Evolutionary conservation across 2,329 filamentous ascomycete genomes (phyloP).

Genomic region (Fusarium proliferatum): DNA sequence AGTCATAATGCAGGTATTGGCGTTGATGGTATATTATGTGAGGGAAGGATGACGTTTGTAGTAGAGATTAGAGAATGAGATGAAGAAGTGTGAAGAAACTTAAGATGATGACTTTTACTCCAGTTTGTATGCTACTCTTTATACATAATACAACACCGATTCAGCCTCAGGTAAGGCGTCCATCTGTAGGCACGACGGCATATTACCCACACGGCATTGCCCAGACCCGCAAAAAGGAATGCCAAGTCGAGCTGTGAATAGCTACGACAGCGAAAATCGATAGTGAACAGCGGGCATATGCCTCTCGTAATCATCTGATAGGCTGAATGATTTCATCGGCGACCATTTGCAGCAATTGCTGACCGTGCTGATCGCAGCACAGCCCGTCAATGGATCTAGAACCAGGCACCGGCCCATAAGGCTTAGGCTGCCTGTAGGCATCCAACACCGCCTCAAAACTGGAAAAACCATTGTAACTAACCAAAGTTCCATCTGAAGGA

Average conservation of each 20-base stretch:
- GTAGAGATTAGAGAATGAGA: not conserved
- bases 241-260: not conserved
- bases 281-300: no score
- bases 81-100: not conserved
- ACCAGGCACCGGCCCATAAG: slow-evolving; percentile 17
- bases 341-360: not conserved
- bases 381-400: slow-evolving; percentile 15
- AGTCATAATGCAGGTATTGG: slow-evolving; percentile 8
- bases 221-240: not conserved
- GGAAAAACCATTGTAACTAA: not conserved
- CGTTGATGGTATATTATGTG: not conserved
- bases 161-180: not conserved
- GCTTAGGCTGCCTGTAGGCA: slow-evolving; percentile 11
- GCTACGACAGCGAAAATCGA: not conserved
- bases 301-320: not conserved
- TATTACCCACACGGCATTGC: slow-evolving; percentile 33
- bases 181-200: slow-evolving; percentile 4
- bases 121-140: not conserved
- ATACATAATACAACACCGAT: slow-evolving; percentile 27
- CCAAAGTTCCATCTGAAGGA: not conserved
- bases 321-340: not conserved
- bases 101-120: not conserved
- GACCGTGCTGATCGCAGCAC: slow-evolving; percentile 3
- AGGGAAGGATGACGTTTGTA: not conserved
- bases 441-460: not conserved